Conservation (phyloP, 2,329 filamentous ascomycete genomes). For the Cladosporium sp. region DNA sequence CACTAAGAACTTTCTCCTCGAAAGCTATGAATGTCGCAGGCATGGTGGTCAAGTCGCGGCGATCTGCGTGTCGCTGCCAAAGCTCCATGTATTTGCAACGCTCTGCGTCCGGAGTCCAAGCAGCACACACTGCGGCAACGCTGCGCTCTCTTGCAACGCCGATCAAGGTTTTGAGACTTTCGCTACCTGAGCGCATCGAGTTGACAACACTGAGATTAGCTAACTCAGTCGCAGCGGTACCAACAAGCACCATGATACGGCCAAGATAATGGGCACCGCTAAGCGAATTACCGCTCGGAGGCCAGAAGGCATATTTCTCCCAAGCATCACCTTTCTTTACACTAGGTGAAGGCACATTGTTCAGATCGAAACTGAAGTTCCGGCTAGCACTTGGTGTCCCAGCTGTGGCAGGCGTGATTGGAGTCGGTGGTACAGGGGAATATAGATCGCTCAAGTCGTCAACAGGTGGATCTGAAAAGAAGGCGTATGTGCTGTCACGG, state of each 20-base stretch:
- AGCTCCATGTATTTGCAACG: slow-evolving; percentile 90
- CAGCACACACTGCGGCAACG: slow-evolving; percentile 77
- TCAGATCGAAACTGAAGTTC: slow-evolving; percentile 70
- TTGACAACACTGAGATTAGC: slow-evolving; percentile 65
- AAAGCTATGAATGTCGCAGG: slow-evolving; percentile 81
- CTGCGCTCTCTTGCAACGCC: slow-evolving; percentile 77
- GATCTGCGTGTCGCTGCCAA: slow-evolving; percentile 80
- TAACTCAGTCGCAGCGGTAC: slow-evolving; percentile 83
- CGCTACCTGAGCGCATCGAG: slow-evolving; percentile 43
- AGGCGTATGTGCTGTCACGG: slow-evolving; percentile 70
- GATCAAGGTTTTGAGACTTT: slow-evolving; percentile 72
- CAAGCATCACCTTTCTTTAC: slow-evolving; percentile 72
- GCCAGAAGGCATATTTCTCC: slow-evolving; percentile 97
- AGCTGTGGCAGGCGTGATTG: slow-evolving; percentile 60
- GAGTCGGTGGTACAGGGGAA: slow-evolving; percentile 70
- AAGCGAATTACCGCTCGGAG: slow-evolving; percentile 84
- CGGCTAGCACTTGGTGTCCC: slow-evolving; percentile 60
- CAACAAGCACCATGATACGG: slow-evolving; percentile 74
- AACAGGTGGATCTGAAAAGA: slow-evolving; percentile 83
- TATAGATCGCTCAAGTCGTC: slow-evolving; percentile 87
- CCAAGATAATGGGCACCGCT: slow-evolving; percentile 88
- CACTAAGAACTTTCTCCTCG: slow-evolving; percentile 73
- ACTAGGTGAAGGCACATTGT: slow-evolving; percentile 69
- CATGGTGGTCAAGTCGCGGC: slow-evolving; percentile 85
- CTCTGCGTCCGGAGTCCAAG: slow-evolving; percentile 91